Evolutionary conservation across 768 basidiomycete genomes (phyloP).

Genomic region (Pleurotus eryngii): DNA sequence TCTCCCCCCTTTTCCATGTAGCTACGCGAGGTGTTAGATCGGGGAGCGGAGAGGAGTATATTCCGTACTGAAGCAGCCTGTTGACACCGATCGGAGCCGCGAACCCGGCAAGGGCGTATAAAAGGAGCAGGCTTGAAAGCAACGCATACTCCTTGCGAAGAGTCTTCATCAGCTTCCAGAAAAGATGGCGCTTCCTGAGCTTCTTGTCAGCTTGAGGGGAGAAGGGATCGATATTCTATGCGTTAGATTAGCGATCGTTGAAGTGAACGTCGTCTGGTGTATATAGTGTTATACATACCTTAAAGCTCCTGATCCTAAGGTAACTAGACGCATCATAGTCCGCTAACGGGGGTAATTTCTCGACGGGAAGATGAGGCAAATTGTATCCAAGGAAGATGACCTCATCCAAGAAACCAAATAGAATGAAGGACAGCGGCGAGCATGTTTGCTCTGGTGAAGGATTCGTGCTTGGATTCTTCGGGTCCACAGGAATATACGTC

Average conservation of each 20-base stretch:
- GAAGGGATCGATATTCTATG: conserved; percentile 16
- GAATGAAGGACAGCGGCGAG: conserved; percentile 37
- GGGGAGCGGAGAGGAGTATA: too few species aligned
- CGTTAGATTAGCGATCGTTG: too few species aligned
- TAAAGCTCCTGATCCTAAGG: conserved; percentile 13
- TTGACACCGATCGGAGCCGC: conserved; percentile 15
- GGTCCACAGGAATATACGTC: conserved; percentile 56
- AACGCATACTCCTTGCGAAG: conserved; percentile 15
- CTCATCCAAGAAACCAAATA: conserved; percentile 55
- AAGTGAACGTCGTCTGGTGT: too few species aligned
- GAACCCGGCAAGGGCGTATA: conserved; percentile 9
- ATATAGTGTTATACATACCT: neutral
- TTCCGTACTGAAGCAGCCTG: conserved; percentile 10
- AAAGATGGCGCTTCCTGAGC: conserved; percentile 27
- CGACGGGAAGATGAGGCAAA: conserved; percentile 42
- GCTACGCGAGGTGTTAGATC: conserved; percentile 11
- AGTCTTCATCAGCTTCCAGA: conserved; percentile 26
- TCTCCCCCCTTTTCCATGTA: conserved; percentile 44
- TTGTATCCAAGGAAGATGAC: conserved; percentile 41
- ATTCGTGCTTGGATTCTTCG: conserved; percentile 31
- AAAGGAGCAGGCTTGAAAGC: conserved; percentile 8
- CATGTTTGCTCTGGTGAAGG: conserved; percentile 49
- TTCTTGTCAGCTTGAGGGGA: conserved; percentile 13
- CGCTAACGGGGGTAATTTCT: conserved; percentile 59
- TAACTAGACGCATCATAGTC: conserved; percentile 43